Evolutionary conservation across 1,139 yeast species (phyloP).

Genomic region (Suhomyces ambrosiae): DNA sequence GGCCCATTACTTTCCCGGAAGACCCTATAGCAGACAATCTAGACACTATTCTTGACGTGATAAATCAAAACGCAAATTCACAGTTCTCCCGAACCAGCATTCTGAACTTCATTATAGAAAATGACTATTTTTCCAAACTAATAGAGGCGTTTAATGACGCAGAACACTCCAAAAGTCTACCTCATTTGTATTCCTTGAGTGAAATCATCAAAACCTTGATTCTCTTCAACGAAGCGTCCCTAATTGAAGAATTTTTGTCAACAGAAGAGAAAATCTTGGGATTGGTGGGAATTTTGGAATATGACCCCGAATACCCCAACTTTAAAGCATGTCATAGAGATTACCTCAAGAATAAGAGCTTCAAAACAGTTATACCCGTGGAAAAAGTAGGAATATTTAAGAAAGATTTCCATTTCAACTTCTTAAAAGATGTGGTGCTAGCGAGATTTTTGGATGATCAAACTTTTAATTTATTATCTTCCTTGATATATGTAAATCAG

Average conservation of each 20-base stretch:
- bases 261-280: slow-evolving; percentile 61
- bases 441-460: slow-evolving; percentile 83
- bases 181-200: slow-evolving; percentile 63
- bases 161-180: slow-evolving; percentile 49
- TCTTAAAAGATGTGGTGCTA: slow-evolving; percentile 81
- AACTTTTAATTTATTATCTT: slow-evolving; percentile 62
- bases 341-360: slow-evolving; percentile 58
- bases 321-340: slow-evolving; percentile 79
- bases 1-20: slow-evolving; percentile 73
- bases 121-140: slow-evolving; percentile 56
- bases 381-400: slow-evolving; percentile 60
- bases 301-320: slow-evolving; percentile 82
- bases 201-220: slow-evolving; percentile 71
- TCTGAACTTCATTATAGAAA: slow-evolving; percentile 50
- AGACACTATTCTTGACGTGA: slow-evolving; percentile 48
- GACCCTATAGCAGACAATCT: slow-evolving; percentile 53
- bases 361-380: slow-evolving; percentile 73
- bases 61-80: slow-evolving; percentile 61
- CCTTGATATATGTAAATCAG: slow-evolving; percentile 70
- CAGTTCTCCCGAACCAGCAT: slow-evolving; percentile 56
- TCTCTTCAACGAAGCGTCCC: slow-evolving; percentile 66
- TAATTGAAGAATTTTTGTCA: slow-evolving; percentile 67
- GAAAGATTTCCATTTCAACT: slow-evolving; percentile 75
- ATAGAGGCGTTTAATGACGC: slow-evolving; percentile 54
- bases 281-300: slow-evolving; percentile 82